Base-by-base conservation (phyloP, 2,329 filamentous ascomycete genomes). In the Leptographium radiaticola region DNA sequence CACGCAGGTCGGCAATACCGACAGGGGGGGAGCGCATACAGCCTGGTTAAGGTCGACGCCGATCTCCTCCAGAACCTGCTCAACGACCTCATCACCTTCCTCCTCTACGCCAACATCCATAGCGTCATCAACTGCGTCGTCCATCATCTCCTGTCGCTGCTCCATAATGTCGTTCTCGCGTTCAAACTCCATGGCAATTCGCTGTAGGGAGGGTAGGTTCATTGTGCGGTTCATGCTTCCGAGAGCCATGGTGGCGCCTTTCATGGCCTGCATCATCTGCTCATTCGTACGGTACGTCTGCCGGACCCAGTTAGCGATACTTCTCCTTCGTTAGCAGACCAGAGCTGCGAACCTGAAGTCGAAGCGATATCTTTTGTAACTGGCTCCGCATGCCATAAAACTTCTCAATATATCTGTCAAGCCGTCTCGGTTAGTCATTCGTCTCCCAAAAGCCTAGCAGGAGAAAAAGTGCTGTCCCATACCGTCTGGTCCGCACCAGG, bases 241-340 rank as follows among this genome's bases (percentile, higher is more conserved):
- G 9, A 98, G 75, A 3, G 95, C 84, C 70, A 85, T 83, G 1
- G 93, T 97, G 6, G 93, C 93, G 38, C 93, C 93, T 70, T 96
- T 98, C 93, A 98, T 97, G 10, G 90, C 93, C 70, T 95, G 89
- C 90, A 96, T 96, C 93, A 98, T 98, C 70, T 97, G 91, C 69
- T 98, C 93, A 69, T 98, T 98, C 61, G 90, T 96, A 59, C 93
- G 84, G 59, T 97, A 91, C 50, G 93, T 98, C 88, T 95, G 63
- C 18, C 25, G 30, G 18, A 15, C 13, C 8, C 13, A 18, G 9
- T 43, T 6, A 40, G 16, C 6, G 2, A 40, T 31, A 5, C 18
- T n/a, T 15, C 42, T n/a, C 15, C 9, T 47, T 10, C 8, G 9
- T 7, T 3, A 7, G 15, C 31, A 34, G 45, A 15, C 8, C 16